Evolutionary conservation across 2,329 filamentous ascomycete genomes (phyloP), one percentile per base, ranked within the genome.

Genomic region (Epichloe aotearoae): DNA sequence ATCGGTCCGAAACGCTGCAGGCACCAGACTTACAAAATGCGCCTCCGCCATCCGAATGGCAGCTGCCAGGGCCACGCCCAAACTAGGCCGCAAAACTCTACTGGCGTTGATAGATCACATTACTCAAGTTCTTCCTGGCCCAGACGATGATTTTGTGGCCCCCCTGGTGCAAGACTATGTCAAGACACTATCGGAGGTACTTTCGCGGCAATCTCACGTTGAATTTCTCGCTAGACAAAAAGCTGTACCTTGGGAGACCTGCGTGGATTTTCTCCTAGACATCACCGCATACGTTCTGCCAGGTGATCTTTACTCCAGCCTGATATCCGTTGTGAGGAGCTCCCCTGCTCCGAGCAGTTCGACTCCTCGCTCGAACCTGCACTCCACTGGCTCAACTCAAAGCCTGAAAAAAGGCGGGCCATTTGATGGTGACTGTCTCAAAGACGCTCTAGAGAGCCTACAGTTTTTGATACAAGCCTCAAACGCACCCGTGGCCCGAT

Each of bases 51-150:
- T 97, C 51, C 83, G 88, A 50, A 72, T 83, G 26, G 79, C 84
- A 23, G 76, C 94, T 46, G 81, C 84, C 55, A 77, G 84, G 50
- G 85, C 86, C 20, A 72, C 83, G 34, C 68, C 74, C 19, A 83
- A 77, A 53, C 67, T 97, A 55, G 85, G 82, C 60, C 73, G 75
- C 53, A 94, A 88, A 64, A 91, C 89, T 0, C 73, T 91, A n/a
- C 77, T 83, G 58, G 80, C 85, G 5, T 71, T 96, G 15, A 73
- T 95, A 56, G 82, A 88, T 56, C 89, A 95, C 66, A 84, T 97
- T 54, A 83, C 80, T 3, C 82, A 95, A 56, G 80, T 82, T 17
- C 72, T 95, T 3, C 78, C 82, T 2, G 76, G 72, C 0, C 66
- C 69, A 3, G 77, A 82, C 50, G 80, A 80, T 14, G 75, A 72